A percentile compares a stretch with the other conserved stretches of the same genome.
phyloP scores from a whole-genome alignment of 2,329 filamentous ascomycete genomes.

The Exophiala oligosperma region DNA sequence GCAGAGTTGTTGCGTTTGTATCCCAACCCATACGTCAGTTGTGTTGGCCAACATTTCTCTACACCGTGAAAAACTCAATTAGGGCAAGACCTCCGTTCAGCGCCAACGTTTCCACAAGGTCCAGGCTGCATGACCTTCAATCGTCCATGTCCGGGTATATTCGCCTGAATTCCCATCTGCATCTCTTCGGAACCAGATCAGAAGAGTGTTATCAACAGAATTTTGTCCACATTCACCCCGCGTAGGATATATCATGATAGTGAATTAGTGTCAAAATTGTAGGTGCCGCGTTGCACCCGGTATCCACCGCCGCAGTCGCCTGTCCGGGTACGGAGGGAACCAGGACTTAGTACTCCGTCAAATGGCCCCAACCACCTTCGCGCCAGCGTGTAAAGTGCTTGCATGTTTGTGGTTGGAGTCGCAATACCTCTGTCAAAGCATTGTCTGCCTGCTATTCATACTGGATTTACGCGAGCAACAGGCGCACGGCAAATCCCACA shows the following conservation, averaged over 20 bases:
- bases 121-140: not conserved
- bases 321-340: too few species aligned
- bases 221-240: not conserved
- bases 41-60: not conserved
- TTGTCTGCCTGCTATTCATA: not conserved
- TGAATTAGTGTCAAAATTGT: not conserved
- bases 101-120: not conserved
- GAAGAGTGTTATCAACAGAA: not conserved
- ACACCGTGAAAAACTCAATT: slow-evolving; percentile 3
- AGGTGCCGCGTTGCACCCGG: not conserved
- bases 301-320: not conserved
- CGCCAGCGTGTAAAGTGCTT: slow-evolving; percentile 9
- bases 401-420: slow-evolving; percentile 1
- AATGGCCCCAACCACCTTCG: slow-evolving; percentile 5
- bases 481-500: not conserved
- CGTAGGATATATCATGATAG: slow-evolving; percentile 18
- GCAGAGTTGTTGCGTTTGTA: slow-evolving; percentile 11
- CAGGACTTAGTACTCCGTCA: not conserved
- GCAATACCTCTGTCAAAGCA: not conserved
- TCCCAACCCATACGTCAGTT: slow-evolving; percentile 17
- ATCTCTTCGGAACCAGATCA: slow-evolving; percentile 3
- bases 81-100: not conserved
- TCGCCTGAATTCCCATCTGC: not conserved
- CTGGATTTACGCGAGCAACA: not conserved
- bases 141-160: not conserved